phyloP scores from a whole-genome alignment of 768 basidiomycete genomes.

The Tulasnella sp. region DNA sequence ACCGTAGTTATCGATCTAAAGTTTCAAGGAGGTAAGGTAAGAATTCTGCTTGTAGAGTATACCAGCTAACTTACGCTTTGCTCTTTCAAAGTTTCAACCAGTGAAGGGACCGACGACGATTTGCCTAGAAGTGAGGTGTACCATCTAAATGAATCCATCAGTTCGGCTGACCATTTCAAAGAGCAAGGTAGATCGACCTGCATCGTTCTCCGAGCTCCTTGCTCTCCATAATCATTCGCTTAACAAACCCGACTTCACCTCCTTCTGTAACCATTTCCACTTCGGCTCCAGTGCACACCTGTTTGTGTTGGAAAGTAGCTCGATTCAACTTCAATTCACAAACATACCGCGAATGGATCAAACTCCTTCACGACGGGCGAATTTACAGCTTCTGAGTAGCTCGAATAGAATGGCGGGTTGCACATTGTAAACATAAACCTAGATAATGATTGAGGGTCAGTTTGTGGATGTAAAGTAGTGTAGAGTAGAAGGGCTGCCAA shows the following conservation, averaged over 20 bases:
- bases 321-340: background rate
- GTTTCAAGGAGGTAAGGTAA: background rate
- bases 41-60: too few species aligned
- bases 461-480: background rate
- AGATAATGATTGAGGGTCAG: background rate
- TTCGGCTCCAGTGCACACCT: constrained; percentile 86
- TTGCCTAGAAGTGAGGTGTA: constrained; percentile 94
- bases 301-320: background rate
- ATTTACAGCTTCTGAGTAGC: constrained; percentile 62
- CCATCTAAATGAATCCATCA: constrained; percentile 59
- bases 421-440: constrained; percentile 87
- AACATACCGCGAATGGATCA: constrained; percentile 69
- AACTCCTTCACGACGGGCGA: constrained; percentile 67
- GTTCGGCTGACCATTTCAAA: background rate
- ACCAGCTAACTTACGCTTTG: constrained; percentile 46
- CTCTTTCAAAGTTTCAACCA: constrained; percentile 60
- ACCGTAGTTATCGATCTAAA: constrained; percentile 83
- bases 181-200: constrained; percentile 51
- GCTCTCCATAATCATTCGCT: constrained; percentile 77
- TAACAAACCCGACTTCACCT: constrained; percentile 81
- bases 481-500: background rate
- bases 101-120: constrained; percentile 65
- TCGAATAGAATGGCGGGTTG: constrained; percentile 95
- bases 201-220: constrained; percentile 54
- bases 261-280: constrained; percentile 89